Conservation (phyloP, 805 yeast species). For the Pichia pseudocactophila region DNA sequence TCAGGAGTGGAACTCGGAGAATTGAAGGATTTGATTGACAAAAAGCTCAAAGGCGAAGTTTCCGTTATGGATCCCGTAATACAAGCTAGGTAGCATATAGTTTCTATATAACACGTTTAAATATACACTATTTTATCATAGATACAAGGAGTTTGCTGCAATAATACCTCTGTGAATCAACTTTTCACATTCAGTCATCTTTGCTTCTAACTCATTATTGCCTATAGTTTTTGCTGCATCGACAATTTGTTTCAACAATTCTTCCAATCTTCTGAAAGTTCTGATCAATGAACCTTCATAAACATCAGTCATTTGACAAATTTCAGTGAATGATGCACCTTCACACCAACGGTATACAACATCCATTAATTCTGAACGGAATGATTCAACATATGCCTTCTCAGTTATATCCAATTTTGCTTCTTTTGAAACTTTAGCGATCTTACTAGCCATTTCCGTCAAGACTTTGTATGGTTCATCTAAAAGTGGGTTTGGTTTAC, state of each 20-base stretch:
- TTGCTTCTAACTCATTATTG: slow-evolving; percentile 72
- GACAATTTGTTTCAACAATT: slow-evolving; percentile 80
- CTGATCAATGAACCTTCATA: slow-evolving; percentile 95
- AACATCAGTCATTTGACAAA: slow-evolving; percentile 97
- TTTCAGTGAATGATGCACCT: slow-evolving; percentile 93
- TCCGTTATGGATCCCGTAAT: slow-evolving; percentile 9
- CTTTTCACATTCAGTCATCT: slow-evolving; percentile 80
- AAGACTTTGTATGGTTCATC: slow-evolving; percentile 86
- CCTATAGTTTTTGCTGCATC: slow-evolving; percentile 94
- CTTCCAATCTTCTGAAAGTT: slow-evolving; percentile 91
- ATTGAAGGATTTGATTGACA: not conserved
- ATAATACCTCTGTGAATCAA: slow-evolving; percentile 93
- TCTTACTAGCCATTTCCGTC: slow-evolving; percentile 84
- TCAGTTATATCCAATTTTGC: slow-evolving; percentile 85
- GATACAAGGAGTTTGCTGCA: slow-evolving; percentile 89
- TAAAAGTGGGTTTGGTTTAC: slow-evolving; percentile 78
- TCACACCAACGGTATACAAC: slow-evolving; percentile 95
- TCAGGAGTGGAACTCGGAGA: not conserved
- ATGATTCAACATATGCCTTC: slow-evolving; percentile 85
- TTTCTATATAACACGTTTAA: not conserved
- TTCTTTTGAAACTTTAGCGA: slow-evolving; percentile 84
- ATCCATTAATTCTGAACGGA: slow-evolving; percentile 92
- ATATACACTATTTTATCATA: slow-evolving; percentile 25
- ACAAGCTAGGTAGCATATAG: not conserved
- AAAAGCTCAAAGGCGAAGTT: slow-evolving; percentile 1